Evolutionary conservation across 352 stramenopile species (phyloP), one percentile per base, ranked within the genome.

Genomic region (Globisporangium apiculatum): DNA sequence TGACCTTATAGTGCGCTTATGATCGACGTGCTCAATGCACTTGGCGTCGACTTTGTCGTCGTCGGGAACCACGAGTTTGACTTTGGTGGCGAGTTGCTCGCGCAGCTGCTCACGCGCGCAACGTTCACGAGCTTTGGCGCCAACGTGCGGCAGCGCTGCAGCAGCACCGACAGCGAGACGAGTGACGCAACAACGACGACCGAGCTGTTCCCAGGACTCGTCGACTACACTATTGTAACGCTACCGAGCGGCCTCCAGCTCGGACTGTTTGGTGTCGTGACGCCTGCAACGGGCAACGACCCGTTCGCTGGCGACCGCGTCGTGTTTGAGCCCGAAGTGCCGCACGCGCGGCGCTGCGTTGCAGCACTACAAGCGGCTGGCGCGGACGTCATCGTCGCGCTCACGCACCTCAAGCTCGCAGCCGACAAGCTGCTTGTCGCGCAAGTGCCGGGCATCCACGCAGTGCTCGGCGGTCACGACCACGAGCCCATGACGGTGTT

Each of bases 381-480:
- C 7, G 82, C 86, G 5, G 83, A 96, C 62, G 83, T 92, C 35
- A 88, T 97, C 60, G 50, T 96, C 4, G 88, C 79, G 41, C 58
- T 97, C 24, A 97, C 88, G 3, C 88, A 97, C 53, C 52, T 96
- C 47, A 86, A 76, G 12, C 81, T 94, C 56, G 73, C 68, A 1
- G 74, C 93, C 53, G 88, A 97, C 65, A 74, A 79, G 35, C 59
- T 81, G 24, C 57, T 97, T 38, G 83, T 83, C 0, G 64, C 71
- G 4, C 72, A 72, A 45, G 72, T 88, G 31, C 73, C 75, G 5
- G 81, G 81, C 7, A 92, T 95, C 38, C 74, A 96, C 53, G 55
- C 97, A 47, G 80, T 97, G 42, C 71, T 98, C 17, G 91, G 91
- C 12, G 89, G 91, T 10, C 91, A 98, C 64, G 91, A 98, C 62